A percentile compares a stretch with the other conserved stretches of the same genome.
Evolutionary conservation across 2,329 filamentous ascomycete genomes (phyloP).

Genomic region (Taxawa tesnikishii): DNA sequence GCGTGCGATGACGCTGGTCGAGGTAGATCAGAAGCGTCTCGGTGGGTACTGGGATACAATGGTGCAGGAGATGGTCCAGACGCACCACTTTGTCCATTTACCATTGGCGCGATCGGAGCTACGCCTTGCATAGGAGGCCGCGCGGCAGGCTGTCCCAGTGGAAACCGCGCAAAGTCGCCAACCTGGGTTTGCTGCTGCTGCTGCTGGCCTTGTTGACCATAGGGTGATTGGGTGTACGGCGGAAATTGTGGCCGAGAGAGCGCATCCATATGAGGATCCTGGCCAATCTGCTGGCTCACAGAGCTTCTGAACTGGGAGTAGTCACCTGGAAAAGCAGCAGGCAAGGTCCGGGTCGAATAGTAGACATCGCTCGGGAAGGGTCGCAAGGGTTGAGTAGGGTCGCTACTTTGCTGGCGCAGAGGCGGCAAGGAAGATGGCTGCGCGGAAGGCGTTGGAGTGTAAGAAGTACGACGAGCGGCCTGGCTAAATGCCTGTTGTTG

Average conservation of each 20-base stretch:
- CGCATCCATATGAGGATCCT: slow-evolving; percentile 1
- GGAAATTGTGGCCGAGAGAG: slow-evolving; percentile 4
- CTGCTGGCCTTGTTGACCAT: not conserved
- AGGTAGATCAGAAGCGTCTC: not conserved
- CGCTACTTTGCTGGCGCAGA: slow-evolving; percentile 13
- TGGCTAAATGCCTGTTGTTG: slow-evolving; percentile 5
- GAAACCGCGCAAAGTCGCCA: not conserved
- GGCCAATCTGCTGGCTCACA: slow-evolving; percentile 13
- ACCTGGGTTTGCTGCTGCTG: slow-evolving; percentile 3
- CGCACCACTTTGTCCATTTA: not conserved
- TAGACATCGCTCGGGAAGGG: slow-evolving; percentile 23
- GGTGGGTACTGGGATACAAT: not conserved
- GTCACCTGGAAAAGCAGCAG: slow-evolving; percentile 21
- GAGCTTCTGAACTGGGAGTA: slow-evolving; percentile 19
- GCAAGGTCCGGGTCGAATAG: slow-evolving; percentile 21
- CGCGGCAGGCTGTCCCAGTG: slow-evolving; percentile 2
- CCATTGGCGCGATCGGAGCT: not conserved
- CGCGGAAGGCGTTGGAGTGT: not conserved
- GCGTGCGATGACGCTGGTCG: not conserved
- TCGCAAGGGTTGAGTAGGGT: slow-evolving; percentile 13
- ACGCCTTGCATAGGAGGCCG: not conserved
- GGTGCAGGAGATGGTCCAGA: not conserved
- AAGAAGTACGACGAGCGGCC: slow-evolving; percentile 3
- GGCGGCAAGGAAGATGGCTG: not conserved
- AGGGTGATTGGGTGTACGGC: slow-evolving; percentile 2